Evolutionary conservation across 1,139 yeast species (phyloP).

Genomic region (Zygosaccharomyces pseudobailii): DNA sequence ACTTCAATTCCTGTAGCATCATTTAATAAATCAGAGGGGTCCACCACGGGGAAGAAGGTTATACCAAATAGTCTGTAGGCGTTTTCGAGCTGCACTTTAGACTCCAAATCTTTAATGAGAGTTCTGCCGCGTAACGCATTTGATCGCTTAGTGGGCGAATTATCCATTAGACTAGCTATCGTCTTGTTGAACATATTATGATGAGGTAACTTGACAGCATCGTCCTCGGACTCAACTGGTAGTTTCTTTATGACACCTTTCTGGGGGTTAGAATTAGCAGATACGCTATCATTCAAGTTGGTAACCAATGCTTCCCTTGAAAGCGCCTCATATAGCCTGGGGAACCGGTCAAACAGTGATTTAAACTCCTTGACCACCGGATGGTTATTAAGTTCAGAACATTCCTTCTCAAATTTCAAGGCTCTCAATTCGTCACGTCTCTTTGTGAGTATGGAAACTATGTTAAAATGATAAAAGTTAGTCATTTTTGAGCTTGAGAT

Average conservation of each 20-base stretch:
- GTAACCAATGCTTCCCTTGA: constrained; percentile 5
- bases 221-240: not conserved
- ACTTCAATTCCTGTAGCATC: constrained; percentile 15
- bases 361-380: constrained; percentile 20
- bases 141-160: constrained; percentile 24
- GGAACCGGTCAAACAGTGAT: constrained; percentile 20
- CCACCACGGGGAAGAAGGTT: constrained; percentile 43
- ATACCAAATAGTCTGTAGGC: constrained; percentile 42
- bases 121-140: constrained; percentile 4
- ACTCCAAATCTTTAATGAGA: constrained; percentile 10
- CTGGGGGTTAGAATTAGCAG: not conserved
- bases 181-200: constrained; percentile 36
- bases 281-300: not conserved
- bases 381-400: constrained; percentile 7
- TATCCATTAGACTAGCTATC: constrained; percentile 28
- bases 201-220: constrained; percentile 10
- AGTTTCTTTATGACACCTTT: not conserved
- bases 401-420: constrained; percentile 4
- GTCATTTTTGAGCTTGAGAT: not conserved
- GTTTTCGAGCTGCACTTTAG: constrained; percentile 37
- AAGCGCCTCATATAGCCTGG: constrained; percentile 21
- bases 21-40: constrained; percentile 31
- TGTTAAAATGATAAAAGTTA: not conserved
- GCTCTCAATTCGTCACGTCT: constrained; percentile 12
- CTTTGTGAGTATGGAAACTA: constrained; percentile 12